Evolutionary conservation across 2,329 filamentous ascomycete genomes (phyloP).

Genomic region (Parastagonospora nodorum): DNA sequence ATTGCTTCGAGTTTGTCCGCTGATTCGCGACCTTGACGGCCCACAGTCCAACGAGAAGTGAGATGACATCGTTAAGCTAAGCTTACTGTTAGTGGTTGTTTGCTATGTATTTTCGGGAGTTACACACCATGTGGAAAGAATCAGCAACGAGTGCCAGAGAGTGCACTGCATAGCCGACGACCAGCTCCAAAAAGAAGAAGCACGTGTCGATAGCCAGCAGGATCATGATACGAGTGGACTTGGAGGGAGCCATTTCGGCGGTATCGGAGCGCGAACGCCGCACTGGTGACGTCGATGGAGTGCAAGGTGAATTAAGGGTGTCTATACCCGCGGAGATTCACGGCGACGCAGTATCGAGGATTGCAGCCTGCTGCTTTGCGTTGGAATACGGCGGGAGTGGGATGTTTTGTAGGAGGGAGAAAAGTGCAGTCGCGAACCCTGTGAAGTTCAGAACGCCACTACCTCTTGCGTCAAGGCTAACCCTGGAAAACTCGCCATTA

Average conservation of each 20-base stretch:
- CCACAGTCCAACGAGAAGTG: slow-evolving; percentile 89
- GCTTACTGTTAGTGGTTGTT: slow-evolving; percentile 15
- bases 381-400: background rate
- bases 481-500: too few species aligned
- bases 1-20: slow-evolving; percentile 80
- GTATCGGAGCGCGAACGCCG: slow-evolving; percentile 17
- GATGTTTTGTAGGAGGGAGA: background rate
- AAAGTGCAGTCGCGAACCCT: background rate
- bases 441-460: too few species aligned
- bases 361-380: background rate
- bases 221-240: slow-evolving; percentile 88
- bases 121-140: slow-evolving; percentile 91
- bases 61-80: slow-evolving; percentile 95
- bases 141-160: slow-evolving; percentile 94
- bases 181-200: slow-evolving; percentile 90
- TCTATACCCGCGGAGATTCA: background rate
- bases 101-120: background rate
- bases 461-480: too few species aligned
- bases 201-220: slow-evolving; percentile 87
- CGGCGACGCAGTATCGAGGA: background rate
- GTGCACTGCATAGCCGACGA: slow-evolving; percentile 80
- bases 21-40: slow-evolving; percentile 88
- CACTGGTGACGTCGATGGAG: background rate
- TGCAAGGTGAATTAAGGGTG: background rate
- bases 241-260: slow-evolving; percentile 79